A percentile compares a stretch with the other conserved stretches of the same genome.
Evolutionary conservation across 75 land plant species (phyloP).

Genomic region (Sequoiadendron giganteum): DNA sequence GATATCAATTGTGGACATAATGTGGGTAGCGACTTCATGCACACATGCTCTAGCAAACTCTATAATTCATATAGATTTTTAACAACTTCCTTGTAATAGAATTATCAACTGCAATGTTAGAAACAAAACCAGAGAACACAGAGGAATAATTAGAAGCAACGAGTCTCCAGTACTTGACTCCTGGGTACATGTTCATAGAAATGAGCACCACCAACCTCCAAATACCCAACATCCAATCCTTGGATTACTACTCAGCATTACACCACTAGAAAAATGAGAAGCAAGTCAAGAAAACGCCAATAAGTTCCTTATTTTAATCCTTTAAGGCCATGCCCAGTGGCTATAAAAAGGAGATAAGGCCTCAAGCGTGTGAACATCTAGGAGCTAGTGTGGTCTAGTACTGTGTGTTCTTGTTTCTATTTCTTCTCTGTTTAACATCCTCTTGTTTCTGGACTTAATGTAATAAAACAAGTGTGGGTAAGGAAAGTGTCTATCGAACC

Average conservation of each 20-base stretch:
- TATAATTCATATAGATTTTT: too few relatives aligned
- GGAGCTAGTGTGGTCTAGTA: not conserved
- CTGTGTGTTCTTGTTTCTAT: not conserved
- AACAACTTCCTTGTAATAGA: too few relatives aligned
- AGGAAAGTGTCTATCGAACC: not conserved
- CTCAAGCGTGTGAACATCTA: not conserved
- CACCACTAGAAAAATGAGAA: not conserved
- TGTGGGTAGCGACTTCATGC: too few relatives aligned
- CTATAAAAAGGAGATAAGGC: not conserved
- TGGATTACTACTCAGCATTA: not conserved
- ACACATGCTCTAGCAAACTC: too few relatives aligned
- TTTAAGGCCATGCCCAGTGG: not conserved
- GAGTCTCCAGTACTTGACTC: too few relatives aligned
- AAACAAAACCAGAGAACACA: too few relatives aligned
- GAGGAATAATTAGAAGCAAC: too few relatives aligned
- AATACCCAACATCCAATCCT: not conserved
- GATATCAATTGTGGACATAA: too few relatives aligned
- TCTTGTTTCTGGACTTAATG: not conserved
- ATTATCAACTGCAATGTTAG: too few relatives aligned
- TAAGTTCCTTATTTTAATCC: not conserved
- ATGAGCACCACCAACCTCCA: not conserved
- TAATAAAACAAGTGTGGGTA: not conserved
- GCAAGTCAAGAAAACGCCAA: not conserved
- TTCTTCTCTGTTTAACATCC: not conserved
- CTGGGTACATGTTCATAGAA: too few relatives aligned